Evolutionary conservation across 1,284 basidiomycete species (phyloP).

Genomic region (Lentinula novae-zelandiae): DNA sequence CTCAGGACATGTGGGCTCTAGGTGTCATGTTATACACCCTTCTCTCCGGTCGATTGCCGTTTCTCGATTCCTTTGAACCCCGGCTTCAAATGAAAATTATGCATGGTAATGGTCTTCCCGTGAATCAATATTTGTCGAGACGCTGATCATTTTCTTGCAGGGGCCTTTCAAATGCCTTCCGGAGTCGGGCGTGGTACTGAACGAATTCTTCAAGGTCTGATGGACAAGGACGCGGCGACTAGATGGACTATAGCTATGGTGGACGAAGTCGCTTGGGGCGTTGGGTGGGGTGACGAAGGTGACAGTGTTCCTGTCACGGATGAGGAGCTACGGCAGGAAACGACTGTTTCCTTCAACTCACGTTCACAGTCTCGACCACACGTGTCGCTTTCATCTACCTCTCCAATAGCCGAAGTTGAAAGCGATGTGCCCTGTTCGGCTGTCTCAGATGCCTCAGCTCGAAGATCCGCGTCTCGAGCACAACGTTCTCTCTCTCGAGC

Average conservation of each 20-base stretch:
- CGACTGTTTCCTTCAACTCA: conserved; percentile 13
- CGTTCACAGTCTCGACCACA: conserved; percentile 25
- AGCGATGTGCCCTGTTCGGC: conserved; percentile 2
- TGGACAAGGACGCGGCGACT: conserved; percentile 53
- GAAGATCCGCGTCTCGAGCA: conserved; percentile 34
- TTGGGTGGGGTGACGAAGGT: conserved; percentile 64
- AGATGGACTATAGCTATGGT: conserved; percentile 79
- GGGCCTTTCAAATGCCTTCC: conserved; percentile 53
- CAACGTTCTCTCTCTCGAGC: conserved; percentile 41
- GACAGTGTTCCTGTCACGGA: conserved; percentile 35
- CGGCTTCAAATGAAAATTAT: conserved; percentile 88
- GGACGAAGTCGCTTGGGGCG: conserved; percentile 75
- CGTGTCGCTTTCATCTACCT: conserved; percentile 6
- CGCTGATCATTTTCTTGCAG: conserved; percentile 29
- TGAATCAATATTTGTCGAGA: background rate
- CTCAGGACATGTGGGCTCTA: conserved; percentile 92
- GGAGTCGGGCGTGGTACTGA: conserved; percentile 68
- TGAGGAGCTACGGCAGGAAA: conserved; percentile 19
- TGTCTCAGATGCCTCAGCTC: conserved; percentile 28
- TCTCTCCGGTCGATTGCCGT: conserved; percentile 78
- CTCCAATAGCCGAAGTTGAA: conserved; percentile 11
- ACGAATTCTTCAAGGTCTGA: conserved; percentile 71
- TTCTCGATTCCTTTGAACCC: conserved; percentile 85
- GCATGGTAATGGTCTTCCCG: conserved; percentile 52
- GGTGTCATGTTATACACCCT: conserved; percentile 86